A percentile compares a stretch with the other conserved stretches of the same genome.
Evolutionary conservation across 768 basidiomycete genomes (phyloP).

Genomic region (Boletus sp.): DNA sequence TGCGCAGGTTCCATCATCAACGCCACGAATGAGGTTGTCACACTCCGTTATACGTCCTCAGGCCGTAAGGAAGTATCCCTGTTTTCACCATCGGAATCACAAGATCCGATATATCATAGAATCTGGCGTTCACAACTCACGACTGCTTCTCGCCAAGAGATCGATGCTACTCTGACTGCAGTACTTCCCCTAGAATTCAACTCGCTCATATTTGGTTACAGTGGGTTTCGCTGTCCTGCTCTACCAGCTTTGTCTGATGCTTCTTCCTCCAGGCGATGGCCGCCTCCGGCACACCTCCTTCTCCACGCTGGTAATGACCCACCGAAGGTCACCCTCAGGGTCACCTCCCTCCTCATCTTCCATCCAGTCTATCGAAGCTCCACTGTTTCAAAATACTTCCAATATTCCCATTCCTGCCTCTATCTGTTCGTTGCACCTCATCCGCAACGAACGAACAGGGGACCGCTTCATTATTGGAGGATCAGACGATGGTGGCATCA

Average conservation of each 20-base stretch:
- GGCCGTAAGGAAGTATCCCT: conserved; percentile 21
- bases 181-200: conserved; percentile 58
- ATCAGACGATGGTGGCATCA: conserved; percentile 74
- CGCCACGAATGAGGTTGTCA: conserved; percentile 15
- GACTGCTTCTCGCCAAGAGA: conserved; percentile 1
- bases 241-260: neutral
- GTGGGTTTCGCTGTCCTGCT: conserved; percentile 37
- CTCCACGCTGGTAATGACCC: conserved; percentile 30
- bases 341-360: conserved; percentile 2
- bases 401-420: conserved; percentile 46
- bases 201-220: conserved; percentile 59
- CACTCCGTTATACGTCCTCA: conserved; percentile 19
- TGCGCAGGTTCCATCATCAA: conserved; percentile 6
- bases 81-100: conserved; percentile 6
- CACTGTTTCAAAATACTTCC: conserved; percentile 39
- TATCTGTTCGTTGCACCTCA: conserved; percentile 47
- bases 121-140: conserved; percentile 23
- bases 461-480: conserved; percentile 72
- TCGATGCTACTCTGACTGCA: conserved; percentile 31
- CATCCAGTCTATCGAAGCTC: neutral
- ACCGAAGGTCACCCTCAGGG: neutral
- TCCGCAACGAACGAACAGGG: conserved; percentile 56
- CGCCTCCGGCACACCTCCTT: conserved; percentile 46
- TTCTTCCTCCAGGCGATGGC: conserved; percentile 47
- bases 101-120: conserved; percentile 5